phyloP scores from a whole-genome alignment of 345 rosid species.

The Hibiscus tridactylites region DNA sequence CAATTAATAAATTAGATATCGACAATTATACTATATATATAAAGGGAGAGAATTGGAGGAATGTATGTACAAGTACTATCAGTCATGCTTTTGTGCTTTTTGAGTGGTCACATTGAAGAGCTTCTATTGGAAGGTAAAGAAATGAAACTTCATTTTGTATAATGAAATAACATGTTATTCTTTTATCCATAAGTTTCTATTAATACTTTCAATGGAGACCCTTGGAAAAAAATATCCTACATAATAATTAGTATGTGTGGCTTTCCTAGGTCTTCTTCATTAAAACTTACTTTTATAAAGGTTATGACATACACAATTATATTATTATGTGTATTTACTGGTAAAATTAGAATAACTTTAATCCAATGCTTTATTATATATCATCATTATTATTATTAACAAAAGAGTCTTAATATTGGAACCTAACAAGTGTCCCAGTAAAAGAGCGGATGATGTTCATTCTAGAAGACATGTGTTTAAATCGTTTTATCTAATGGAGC shows the following conservation, averaged over 20 bases:
- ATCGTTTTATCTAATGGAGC: no score
- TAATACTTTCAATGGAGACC: background rate
- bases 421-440: no score
- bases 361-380: no score
- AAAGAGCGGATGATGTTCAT: no score
- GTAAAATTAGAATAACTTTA: background rate
- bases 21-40: background rate
- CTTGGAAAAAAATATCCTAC: background rate
- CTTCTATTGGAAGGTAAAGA: slow-evolving; percentile 37
- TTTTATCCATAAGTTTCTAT: background rate
- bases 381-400: background rate
- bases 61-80: slow-evolving; percentile 19
- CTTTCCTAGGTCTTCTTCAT: background rate
- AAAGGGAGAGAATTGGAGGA: background rate
- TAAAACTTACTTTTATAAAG: background rate
- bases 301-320: background rate
- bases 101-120: slow-evolving; percentile 45
- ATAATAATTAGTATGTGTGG: background rate
- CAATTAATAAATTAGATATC: no score
- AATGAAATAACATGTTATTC: background rate
- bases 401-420: no score
- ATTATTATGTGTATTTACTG: background rate
- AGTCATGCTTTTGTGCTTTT: slow-evolving; percentile 31
- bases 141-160: background rate
- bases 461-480: no score